Percentiles rank a stretch among this genome's conserved stretches.
Evolutionary conservation across 257 asterid species (phyloP).

Genomic region (Forsythia viridissima): DNA sequence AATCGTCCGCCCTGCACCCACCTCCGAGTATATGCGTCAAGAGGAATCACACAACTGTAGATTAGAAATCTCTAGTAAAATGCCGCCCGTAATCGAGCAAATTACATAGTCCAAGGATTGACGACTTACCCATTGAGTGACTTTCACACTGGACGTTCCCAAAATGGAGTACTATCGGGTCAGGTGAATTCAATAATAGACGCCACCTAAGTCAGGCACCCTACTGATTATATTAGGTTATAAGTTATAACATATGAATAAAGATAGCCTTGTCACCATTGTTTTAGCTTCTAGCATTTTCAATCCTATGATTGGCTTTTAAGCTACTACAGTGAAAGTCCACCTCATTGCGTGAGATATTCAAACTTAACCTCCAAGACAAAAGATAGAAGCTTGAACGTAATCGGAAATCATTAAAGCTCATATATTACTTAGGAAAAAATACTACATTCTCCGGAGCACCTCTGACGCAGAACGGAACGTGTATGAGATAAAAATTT

Average conservation of each 20-base stretch:
- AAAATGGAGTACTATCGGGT: too few relatives aligned
- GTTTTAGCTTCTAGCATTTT: neutral
- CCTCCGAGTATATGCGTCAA: too few relatives aligned
- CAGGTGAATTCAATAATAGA: too few relatives aligned
- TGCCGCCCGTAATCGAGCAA: too few relatives aligned
- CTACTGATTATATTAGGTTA: neutral
- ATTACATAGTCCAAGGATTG: too few relatives aligned
- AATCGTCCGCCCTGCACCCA: too few relatives aligned
- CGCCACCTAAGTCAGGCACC: neutral
- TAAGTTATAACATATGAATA: neutral
- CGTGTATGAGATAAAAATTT: too few relatives aligned
- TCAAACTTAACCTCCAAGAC: neutral
- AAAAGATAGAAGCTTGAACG: neutral
- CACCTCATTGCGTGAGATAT: neutral
- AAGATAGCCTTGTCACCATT: neutral
- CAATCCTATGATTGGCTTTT: neutral
- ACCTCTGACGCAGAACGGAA: too few relatives aligned
- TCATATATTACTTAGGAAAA: neutral
- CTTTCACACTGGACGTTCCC: too few relatives aligned
- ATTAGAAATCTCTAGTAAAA: too few relatives aligned
- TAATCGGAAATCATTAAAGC: neutral
- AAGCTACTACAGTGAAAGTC: neutral
- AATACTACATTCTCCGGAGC: neutral
- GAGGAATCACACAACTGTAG: too few relatives aligned
- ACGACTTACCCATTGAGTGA: too few relatives aligned